phyloP scores from a whole-genome alignment of 352 stramenopile genomes.

The Phytophthora lateralis region DNA sequence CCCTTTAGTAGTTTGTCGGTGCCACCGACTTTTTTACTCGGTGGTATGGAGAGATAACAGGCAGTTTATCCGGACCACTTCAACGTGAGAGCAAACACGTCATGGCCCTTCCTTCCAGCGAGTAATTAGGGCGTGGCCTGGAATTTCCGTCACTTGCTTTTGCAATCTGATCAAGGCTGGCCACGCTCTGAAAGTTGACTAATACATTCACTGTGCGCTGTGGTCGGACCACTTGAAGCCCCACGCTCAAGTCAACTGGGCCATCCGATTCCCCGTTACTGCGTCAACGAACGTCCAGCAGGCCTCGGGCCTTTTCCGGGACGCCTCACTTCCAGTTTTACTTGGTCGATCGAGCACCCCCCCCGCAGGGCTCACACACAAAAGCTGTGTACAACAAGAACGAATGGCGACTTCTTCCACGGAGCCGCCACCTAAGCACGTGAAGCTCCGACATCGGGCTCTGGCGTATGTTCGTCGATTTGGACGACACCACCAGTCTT shows the following conservation, averaged over 20 bases:
- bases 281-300: slow-evolving; percentile 10
- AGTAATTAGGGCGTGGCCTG: slow-evolving; percentile 8
- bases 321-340: slow-evolving; percentile 16
- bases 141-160: slow-evolving; percentile 16
- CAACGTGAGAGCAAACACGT: slow-evolving; percentile 2
- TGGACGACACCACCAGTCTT: slow-evolving; percentile 14
- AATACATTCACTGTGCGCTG: slow-evolving; percentile 5
- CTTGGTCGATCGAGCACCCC: slow-evolving; percentile 1
- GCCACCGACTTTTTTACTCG: too few relatives aligned
- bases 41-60: neutral
- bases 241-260: neutral
- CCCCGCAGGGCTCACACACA: neutral
- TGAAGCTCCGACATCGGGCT: slow-evolving; percentile 31
- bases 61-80: neutral
- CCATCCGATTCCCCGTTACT: slow-evolving; percentile 15
- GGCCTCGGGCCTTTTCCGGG: slow-evolving; percentile 1
- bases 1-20: too few relatives aligned
- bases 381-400: slow-evolving; percentile 1
- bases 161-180: slow-evolving; percentile 6
- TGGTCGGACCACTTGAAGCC: slow-evolving; percentile 25
- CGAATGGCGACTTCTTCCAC: slow-evolving; percentile 18
- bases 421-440: slow-evolving; percentile 20
- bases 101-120: slow-evolving; percentile 2
- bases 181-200: slow-evolving; percentile 5
- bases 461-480: slow-evolving; percentile 34